Evolutionary conservation across 257 asterid genomes (phyloP), one percentile per base, ranked within the genome.

Genomic region (Nemophila menziesii): DNA sequence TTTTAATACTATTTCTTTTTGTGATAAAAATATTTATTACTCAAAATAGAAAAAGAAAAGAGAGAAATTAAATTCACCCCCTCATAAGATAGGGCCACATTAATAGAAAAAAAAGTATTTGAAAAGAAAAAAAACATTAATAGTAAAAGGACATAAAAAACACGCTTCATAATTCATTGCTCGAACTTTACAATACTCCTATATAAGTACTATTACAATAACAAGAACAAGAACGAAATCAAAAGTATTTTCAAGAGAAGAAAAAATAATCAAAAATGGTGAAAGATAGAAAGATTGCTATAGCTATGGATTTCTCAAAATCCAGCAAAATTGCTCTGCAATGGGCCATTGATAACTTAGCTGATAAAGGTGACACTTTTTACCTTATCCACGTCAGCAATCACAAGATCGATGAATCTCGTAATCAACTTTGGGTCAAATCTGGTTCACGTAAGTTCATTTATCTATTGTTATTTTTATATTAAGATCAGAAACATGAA

Each of bases 231-330:
- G 15, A n/a, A 36, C 6, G 17, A 10, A 11, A n/a, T 24, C 12
- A 29, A 29, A 29, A 29, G 7, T 2, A 29, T 7, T 2, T 29
- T 29, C 8, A 13, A 29, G 2, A 29, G 36, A 29, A 29, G 36
- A 5, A 29, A 29, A 13, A 29, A 7, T 7, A 16, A 45, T 5
- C 40, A 49, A 53, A 22, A 18, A 86, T 86, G 96, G 83, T 16
- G 29, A 76, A 72, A 54, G 96, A 82, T 65, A 67, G 89, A 69
- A 86, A 56, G 18, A 64, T 86, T 0, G 96, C 92, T 13, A 80
- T 86, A 19, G 96, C 94, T 1, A 72, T 86, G 73, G 96, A 86
- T 49, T 86, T 86, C 72, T 86, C 96, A 1, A 69, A 79, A 72
- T 81, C 86, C 74, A 86, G 96, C 62, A 82, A 74, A 61, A 53